Conservation (phyloP, 352 stramenopile species). For the Phytophthora brassicae region DNA sequence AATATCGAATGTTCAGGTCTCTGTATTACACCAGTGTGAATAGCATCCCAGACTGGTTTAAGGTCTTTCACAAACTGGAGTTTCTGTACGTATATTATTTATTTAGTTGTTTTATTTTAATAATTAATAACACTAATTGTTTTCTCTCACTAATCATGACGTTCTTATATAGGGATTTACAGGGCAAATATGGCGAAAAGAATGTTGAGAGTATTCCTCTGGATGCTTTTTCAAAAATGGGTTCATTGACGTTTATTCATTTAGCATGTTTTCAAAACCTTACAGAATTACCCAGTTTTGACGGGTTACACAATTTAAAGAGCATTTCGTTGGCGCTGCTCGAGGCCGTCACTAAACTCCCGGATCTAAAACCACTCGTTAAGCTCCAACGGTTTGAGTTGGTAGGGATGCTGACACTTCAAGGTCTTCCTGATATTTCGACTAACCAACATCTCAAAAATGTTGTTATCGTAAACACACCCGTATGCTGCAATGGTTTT, state of each 20-base stretch:
- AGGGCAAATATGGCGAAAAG: conserved; percentile 9
- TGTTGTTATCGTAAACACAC: conserved; percentile 1
- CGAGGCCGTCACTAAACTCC: background rate
- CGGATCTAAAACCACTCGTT: conserved; percentile 15
- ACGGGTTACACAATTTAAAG: conserved; percentile 22
- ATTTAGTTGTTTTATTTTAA: background rate
- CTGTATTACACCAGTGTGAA: conserved; percentile 26
- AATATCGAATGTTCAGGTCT: background rate
- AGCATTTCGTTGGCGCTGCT: conserved; percentile 22
- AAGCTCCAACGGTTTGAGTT: conserved; percentile 14
- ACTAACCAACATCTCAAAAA: background rate
- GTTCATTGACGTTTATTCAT: conserved; percentile 28
- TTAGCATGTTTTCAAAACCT: conserved; percentile 22
- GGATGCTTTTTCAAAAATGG: conserved; percentile 19
- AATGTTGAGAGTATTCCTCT: conserved; percentile 4
- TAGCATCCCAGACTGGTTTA: conserved; percentile 20
- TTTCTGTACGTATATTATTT: conserved; percentile 24
- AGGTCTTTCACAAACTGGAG: conserved; percentile 23
- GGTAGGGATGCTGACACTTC: background rate
- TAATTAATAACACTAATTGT: no score
- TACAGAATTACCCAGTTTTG: conserved; percentile 16
- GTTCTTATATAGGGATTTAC: conserved; percentile 12
- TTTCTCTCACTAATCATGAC: background rate
- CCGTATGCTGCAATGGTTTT: conserved; percentile 29
- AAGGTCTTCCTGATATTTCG: conserved; percentile 9